These are phyloP conservation scores for Austroboletus niveus DNA, from an alignment of 1,284 basidiomycete genomes.

Conservation along the genomic window DNA sequence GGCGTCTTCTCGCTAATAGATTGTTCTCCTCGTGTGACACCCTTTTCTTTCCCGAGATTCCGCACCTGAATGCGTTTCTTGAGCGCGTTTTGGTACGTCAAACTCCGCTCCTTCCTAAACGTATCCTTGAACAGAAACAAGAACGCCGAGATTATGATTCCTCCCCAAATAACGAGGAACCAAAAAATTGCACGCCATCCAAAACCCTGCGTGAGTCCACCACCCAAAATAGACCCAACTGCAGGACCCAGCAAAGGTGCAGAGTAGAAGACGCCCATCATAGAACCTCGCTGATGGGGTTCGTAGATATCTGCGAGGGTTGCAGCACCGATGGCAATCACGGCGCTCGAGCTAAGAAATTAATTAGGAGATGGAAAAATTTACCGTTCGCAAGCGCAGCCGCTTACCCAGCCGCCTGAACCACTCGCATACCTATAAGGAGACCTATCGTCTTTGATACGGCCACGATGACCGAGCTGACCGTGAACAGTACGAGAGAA, in stretches of 20 bases:
- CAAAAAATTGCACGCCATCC: constrained; percentile 83
- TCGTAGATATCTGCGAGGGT: constrained; percentile 84
- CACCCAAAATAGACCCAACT: constrained; percentile 71
- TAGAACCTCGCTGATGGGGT: constrained; percentile 72
- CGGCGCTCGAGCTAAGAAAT: constrained; percentile 62
- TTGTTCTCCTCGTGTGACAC: constrained; percentile 9
- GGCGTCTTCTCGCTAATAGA: constrained; percentile 35
- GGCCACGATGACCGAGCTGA: constrained; percentile 66
- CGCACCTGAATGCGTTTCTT: constrained; percentile 23
- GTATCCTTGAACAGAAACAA: constrained; percentile 77
- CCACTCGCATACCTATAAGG: constrained; percentile 71
- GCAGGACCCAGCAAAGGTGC: constrained; percentile 61
- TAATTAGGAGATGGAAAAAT: not conserved
- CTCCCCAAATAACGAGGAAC: constrained; percentile 71
- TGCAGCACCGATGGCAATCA: constrained; percentile 77
- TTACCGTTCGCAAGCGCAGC: not conserved
- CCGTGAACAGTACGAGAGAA: constrained; percentile 58
- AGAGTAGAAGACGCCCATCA: constrained; percentile 79
- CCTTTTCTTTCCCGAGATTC: constrained; percentile 6
- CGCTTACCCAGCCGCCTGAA: constrained; percentile 63
- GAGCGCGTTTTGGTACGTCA: constrained; percentile 69
- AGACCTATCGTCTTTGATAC: constrained; percentile 59
- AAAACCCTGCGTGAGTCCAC: constrained; percentile 66
- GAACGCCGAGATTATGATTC: constrained; percentile 57
- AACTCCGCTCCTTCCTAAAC: constrained; percentile 74